Conservation (phyloP, 441 rosid genomes). For the Eruca vesicaria region DNA sequence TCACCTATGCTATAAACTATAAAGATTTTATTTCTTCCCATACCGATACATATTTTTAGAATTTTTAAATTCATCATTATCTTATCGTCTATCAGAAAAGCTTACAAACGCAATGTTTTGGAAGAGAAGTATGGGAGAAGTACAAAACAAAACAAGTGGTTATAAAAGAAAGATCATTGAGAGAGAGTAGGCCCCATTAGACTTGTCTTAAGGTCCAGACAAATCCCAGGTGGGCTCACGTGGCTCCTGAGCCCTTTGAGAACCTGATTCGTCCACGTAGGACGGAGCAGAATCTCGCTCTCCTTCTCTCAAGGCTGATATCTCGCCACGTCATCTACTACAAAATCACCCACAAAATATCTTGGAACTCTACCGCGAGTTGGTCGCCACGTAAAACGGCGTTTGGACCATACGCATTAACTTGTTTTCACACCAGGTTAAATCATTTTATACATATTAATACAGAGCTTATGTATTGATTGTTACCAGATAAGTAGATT, state of each 20-base stretch:
- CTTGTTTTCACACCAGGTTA: not conserved
- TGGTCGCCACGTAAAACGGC: conserved; percentile 21
- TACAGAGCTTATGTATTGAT: not conserved
- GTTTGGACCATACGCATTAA: conserved; percentile 10
- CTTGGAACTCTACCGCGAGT: conserved; percentile 20
- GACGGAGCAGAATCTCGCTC: conserved; percentile 29
- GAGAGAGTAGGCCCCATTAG: not conserved
- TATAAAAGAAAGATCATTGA: conserved; percentile 16
- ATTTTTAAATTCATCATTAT: not conserved
- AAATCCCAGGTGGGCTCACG: conserved; percentile 39
- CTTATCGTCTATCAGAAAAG: not conserved
- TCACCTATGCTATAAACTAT: not conserved
- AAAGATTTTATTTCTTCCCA: not conserved
- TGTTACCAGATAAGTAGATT: too few species aligned
- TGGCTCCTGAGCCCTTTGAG: conserved; percentile 7
- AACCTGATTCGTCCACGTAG: conserved; percentile 37
- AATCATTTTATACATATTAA: not conserved
- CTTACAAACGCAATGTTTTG: conserved; percentile 14
- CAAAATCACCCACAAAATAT: conserved; percentile 22
- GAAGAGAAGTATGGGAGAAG: conserved; percentile 25
- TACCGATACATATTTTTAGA: not conserved
- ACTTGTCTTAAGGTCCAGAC: conserved; percentile 25
- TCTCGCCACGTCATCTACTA: conserved; percentile 28
- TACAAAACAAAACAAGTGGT: conserved; percentile 29
- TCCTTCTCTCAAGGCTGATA: conserved; percentile 14